Evolutionary conservation across 257 asterid genomes (phyloP).

Genomic region (Euphrasia confusa): DNA sequence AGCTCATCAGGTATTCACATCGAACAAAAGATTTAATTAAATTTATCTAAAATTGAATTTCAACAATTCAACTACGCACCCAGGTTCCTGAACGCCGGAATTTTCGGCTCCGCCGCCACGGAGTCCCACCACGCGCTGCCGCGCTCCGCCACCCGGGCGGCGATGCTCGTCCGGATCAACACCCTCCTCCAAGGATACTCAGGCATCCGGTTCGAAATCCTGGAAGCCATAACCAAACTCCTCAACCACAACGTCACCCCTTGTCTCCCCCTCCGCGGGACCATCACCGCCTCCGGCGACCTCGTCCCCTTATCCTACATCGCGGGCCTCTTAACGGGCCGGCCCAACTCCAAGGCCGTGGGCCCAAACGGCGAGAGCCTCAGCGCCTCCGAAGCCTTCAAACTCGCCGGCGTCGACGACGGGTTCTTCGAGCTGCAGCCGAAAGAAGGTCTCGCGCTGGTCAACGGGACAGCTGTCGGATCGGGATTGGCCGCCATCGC

Average conservation of each 20-base stretch:
- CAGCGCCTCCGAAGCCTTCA: conserved; percentile 40
- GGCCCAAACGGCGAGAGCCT: conserved; percentile 38
- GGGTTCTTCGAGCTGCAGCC: conserved; percentile 50
- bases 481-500: conserved; percentile 52
- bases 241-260: conserved; percentile 53
- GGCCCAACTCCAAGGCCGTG: conserved; percentile 45
- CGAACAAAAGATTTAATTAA: too few relatives aligned
- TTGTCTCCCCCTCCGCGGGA: conserved; percentile 51
- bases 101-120: conserved; percentile 44
- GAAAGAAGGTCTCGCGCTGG: conserved; percentile 53
- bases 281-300: conserved; percentile 54
- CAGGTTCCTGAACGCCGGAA: conserved; percentile 51
- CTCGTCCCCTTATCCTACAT: conserved; percentile 56
- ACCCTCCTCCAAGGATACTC: conserved; percentile 56
- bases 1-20: conserved; percentile 51
- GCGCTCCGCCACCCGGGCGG: conserved; percentile 48
- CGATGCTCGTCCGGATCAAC: conserved; percentile 55
- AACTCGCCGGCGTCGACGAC: conserved; percentile 34
- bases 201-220: conserved; percentile 49
- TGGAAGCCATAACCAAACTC: conserved; percentile 47
- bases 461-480: conserved; percentile 58
- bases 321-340: conserved; percentile 58
- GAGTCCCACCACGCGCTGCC: conserved; percentile 47
- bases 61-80: too few relatives aligned
- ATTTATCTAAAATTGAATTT: too few relatives aligned